phyloP scores from a whole-genome alignment of 2,329 filamentous ascomycete genomes.

The Cordyceps cateniannulata region DNA sequence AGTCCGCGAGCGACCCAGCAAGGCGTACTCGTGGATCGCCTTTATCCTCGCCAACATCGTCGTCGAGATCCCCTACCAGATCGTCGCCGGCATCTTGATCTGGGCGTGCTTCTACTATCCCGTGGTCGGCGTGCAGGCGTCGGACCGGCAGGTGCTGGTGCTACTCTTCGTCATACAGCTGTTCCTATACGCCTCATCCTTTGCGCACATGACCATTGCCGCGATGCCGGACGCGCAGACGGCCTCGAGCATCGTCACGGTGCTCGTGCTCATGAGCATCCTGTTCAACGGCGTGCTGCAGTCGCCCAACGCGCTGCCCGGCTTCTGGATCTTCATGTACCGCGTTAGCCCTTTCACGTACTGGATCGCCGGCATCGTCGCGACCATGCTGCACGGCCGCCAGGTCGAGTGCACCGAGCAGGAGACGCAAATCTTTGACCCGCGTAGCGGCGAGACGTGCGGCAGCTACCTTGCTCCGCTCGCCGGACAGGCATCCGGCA shows the following conservation, averaged over 20 bases:
- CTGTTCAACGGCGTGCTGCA: slow-evolving; percentile 62
- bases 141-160: slow-evolving; percentile 56
- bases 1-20: slow-evolving; percentile 67
- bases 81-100: slow-evolving; percentile 55
- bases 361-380: slow-evolving; percentile 60
- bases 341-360: slow-evolving; percentile 62
- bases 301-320: slow-evolving; percentile 49
- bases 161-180: slow-evolving; percentile 60
- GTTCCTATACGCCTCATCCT: slow-evolving; percentile 65
- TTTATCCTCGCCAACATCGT: slow-evolving; percentile 67
- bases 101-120: slow-evolving; percentile 65
- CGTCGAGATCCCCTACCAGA: slow-evolving; percentile 67
- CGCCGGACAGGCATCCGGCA: slow-evolving; percentile 43
- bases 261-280: slow-evolving; percentile 52
- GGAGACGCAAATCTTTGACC: slow-evolving; percentile 60
- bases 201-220: slow-evolving; percentile 67
- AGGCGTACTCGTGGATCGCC: slow-evolving; percentile 68
- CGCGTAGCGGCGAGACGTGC: slow-evolving; percentile 58
- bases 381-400: slow-evolving; percentile 55
- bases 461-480: slow-evolving; percentile 55
- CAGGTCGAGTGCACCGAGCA: slow-evolving; percentile 42
- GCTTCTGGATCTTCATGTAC: slow-evolving; percentile 78
- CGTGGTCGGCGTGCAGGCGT: slow-evolving; percentile 41
- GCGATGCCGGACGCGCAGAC: slow-evolving; percentile 64
- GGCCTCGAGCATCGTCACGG: slow-evolving; percentile 55